Base-by-base conservation (phyloP, 768 basidiomycete species). In the Tylopilus intermedius region DNA sequence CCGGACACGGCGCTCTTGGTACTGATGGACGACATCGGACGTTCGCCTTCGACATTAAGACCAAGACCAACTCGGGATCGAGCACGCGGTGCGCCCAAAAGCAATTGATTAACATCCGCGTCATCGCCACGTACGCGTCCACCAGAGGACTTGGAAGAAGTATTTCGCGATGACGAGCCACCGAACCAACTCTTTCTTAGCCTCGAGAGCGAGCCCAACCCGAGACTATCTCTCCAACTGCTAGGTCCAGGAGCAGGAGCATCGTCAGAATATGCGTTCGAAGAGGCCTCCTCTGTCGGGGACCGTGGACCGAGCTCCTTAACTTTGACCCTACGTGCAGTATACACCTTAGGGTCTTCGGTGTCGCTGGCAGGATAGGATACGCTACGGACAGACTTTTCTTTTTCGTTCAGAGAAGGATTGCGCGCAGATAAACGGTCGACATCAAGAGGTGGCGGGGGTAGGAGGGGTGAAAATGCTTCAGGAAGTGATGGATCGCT, bases 171-270 rank as follows among this genome's bases (percentile, higher is more conserved):
- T 9, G 66, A 63, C 0, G 70, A 65, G 54, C 68, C 57, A 54
- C 67, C 53, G 65, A 88, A 83, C 84, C 85, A 86, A 57, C 81
- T 84, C 54, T 75, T 55, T 33, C 83, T 74, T 15, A 84, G 58
- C 49, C 71, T 73, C 3, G 77, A 75, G 3, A 83, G 65, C 0
- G 77, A 76, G 26, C 76, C 67, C 4, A 84, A 66, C 1, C 82
- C 79, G 2, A 83, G 68, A 41, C 67, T 67, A 11, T 51, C 44
- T 50, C 64, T 62, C 71, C 70, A 72, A 40, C 62, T 42, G 27
- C 68, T 63, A 4, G 67, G 67, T n/a, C 66, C 71, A 10, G 67
- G 46, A 30, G 56, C 45, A 29, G 61, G 59, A 6, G 55, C 39
- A 6, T 62, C 49, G 8, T 67, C 66, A 13, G 51, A 24, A 49